Base-by-base conservation (phyloP, 2,329 filamentous ascomycete species). In the Clonostachys solani region DNA sequence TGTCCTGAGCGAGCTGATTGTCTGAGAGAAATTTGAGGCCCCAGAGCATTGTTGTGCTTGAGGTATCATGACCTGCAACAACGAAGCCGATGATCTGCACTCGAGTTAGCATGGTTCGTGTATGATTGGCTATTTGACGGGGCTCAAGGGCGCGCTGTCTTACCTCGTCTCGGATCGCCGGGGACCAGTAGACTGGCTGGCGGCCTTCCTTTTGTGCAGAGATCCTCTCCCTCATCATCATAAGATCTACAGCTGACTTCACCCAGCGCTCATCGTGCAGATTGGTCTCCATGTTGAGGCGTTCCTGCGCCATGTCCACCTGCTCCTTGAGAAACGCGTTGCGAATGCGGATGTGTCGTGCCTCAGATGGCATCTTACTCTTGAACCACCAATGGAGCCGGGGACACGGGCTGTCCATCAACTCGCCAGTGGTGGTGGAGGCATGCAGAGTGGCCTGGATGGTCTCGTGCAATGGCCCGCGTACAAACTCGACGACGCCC, bases 61-160 rank as follows among this genome's bases (percentile, higher is more conserved):
- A 52, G 2, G 64, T 66, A 46, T 67, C 63, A 45, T 65, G 58
- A 5, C 62, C 63, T 0, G 60, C 64, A 36, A 62, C 38, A 43
- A 63, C 54, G 49, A 61, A 59, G 36, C 62, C 61, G 40, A 48
- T 43, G 7, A 54, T 16, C 51, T 50, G 15, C n/a, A n/a, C 3
- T 10, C 16, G 9, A 29, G 37, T 33, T 16, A 42, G 42, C 36
- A 40, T 15, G 40, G 23, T 16, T 37, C 12, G 12, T 34, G 12
- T 17, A 38, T 12, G 35, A 17, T 16, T 44, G 34, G 8, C 18
- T 15, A 42, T 29, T 10, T 29, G 23, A 10, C 23, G 23, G 23
- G n/a, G n/a, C n/a, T n/a, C n/a, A n/a, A n/a, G n/a, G n/a, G n/a
- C n/a, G n/a, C 10, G 23, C 9, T 29, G 23, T 29, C 23, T 29